Base-by-base conservation (phyloP, 2,329 filamentous ascomycete genomes). In the Sporothrix protearum region DNA sequence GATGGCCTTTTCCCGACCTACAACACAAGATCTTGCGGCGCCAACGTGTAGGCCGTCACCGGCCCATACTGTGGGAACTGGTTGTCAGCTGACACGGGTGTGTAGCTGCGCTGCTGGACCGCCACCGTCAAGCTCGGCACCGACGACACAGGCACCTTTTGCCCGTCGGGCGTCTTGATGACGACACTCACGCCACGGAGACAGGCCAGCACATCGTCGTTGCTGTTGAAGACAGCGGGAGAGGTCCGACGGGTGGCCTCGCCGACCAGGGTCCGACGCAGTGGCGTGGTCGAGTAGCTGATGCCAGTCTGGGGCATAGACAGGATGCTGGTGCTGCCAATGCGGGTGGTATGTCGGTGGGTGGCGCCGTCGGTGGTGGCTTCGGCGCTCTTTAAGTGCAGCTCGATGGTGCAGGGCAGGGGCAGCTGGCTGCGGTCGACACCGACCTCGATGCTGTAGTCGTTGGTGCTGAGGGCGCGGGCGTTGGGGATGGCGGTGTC, bases 351-450 rank as follows among this genome's bases (percentile, higher is more conserved):
- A 28, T 25, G 22, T 47, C 36, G 36, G 59, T 3, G 47, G 57
- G 22, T 30, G 16, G 19, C 12, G n/a, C 3, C 14, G 55, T 10
- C 39, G 5, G 14, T 10, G 10, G 30, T 19, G 12, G 19, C 36
- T 1, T 7, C 55, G n/a, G 6, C 36, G 49, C 3, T 25, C 10
- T 47, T 28, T 1, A 82, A 71, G 47, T 78, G 77, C n/a, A 83
- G 71, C 16, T 79, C 74, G 59, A 84, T 77, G 25, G 76, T 77
- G 73, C 78, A 80, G 1, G 81, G 82, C 28, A 82, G 76, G 5
- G 77, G 76, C 14, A 84, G 73, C 63, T 82, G 78, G 4, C 76
- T 74, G 36, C 82, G 78, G 51, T 83, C 77, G 19, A 82, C 80
- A 30, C 77, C 71, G 39, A 84, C 72, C 49, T 79, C 76, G 30